Evolutionary conservation across 129 eudicot genomes (phyloP).

Genomic region (Centella asiatica): DNA sequence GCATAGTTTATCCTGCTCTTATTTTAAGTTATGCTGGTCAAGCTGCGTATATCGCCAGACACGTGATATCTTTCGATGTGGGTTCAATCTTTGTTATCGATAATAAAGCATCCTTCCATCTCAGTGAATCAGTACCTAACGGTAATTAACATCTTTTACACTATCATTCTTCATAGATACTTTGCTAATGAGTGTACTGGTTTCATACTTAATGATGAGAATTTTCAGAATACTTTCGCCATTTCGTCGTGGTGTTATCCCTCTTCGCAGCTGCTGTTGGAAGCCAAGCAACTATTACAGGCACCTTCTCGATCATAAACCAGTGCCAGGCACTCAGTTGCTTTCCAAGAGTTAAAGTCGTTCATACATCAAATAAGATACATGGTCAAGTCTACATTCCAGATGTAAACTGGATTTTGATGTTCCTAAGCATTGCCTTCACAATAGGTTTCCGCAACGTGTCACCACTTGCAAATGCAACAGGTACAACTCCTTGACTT

Average conservation of each 20-base stretch:
- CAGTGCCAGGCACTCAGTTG: conserved; percentile 79
- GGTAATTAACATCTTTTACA: conserved; percentile 16
- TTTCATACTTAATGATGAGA: neutral
- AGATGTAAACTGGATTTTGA: conserved; percentile 75
- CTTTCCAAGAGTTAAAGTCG: conserved; percentile 78
- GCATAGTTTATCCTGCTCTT: conserved; percentile 70
- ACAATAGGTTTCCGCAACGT: conserved; percentile 68
- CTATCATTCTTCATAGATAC: neutral
- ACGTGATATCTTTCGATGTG: conserved; percentile 7
- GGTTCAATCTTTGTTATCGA: neutral
- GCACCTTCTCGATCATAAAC: conserved; percentile 85
- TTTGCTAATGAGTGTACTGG: neutral
- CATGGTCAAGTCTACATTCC: conserved; percentile 84
- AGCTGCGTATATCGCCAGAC: conserved; percentile 64
- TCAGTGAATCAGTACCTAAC: conserved; percentile 46
- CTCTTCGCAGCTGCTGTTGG: conserved; percentile 79
- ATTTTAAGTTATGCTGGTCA: conserved; percentile 79
- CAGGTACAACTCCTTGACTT: conserved; percentile 28
- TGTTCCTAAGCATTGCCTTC: conserved; percentile 60
- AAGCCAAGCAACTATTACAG: conserved; percentile 86
- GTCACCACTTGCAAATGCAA: conserved; percentile 55
- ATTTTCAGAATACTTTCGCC: conserved; percentile 25
- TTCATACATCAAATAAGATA: conserved; percentile 69
- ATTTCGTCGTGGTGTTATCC: conserved; percentile 35
- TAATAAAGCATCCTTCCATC: conserved; percentile 15